Evolutionary conservation across 192 early-diverging fungal species (phyloP).

Genomic region (Piromyces sp.): DNA sequence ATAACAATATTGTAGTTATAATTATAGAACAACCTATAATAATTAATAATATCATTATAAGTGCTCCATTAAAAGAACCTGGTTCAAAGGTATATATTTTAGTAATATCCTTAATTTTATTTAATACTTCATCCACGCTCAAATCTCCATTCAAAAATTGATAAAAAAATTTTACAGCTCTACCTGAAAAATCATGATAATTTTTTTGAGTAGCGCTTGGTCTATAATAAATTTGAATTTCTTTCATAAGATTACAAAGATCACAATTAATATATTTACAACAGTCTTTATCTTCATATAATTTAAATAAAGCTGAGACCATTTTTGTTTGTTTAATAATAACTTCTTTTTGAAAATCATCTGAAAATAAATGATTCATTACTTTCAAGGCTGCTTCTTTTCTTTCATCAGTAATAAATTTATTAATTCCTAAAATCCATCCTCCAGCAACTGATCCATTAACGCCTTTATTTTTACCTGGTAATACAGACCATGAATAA

Average conservation of each 20-base stretch:
- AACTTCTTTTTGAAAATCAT: neutral
- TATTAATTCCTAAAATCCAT: neutral
- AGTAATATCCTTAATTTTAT: neutral
- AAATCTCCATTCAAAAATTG: neutral
- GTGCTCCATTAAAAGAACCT: neutral
- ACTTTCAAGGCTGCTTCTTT: neutral
- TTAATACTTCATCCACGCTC: neutral
- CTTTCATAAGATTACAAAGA: neutral
- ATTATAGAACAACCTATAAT: neutral
- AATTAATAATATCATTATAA: neutral
- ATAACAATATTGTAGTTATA: neutral
- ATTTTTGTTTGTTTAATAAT: neutral
- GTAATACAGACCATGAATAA: neutral
- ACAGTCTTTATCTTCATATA: neutral
- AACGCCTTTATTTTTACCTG: neutral
- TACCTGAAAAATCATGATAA: neutral
- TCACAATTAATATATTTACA: neutral
- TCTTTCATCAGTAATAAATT: neutral
- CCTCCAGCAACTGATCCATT: neutral
- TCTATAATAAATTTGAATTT: neutral
- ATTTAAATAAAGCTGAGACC: neutral
- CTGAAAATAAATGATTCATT: neutral
- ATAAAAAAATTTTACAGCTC: neutral
- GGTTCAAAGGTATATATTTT: neutral
- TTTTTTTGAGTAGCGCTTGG: neutral